phyloP scores from a whole-genome alignment of 768 basidiomycete species.

The Boletus pseudopeckii region DNA sequence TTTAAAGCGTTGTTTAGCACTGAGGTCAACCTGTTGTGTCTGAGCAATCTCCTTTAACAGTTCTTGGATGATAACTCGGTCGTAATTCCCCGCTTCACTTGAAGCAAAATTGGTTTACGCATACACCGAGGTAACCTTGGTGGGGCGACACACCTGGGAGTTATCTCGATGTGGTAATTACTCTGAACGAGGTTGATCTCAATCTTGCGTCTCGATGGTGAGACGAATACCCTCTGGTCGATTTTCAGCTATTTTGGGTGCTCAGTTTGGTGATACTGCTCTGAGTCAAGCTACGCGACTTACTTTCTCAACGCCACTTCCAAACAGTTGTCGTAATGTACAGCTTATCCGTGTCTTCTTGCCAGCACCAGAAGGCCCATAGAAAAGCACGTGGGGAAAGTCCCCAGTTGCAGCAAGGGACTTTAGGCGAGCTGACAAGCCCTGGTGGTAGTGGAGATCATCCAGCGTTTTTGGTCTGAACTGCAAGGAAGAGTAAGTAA shows the following conservation, averaged over 20 bases:
- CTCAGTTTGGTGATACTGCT: neutral
- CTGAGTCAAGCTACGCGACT: constrained; percentile 11
- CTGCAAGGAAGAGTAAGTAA: constrained; percentile 37
- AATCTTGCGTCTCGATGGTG: constrained; percentile 89
- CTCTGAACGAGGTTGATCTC: constrained; percentile 97
- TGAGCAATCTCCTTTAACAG: constrained; percentile 97
- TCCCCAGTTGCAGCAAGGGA: constrained; percentile 86
- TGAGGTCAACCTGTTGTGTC: constrained; percentile 96
- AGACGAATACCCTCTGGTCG: constrained; percentile 93
- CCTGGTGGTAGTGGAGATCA: constrained; percentile 83
- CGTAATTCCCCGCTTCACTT: constrained; percentile 95
- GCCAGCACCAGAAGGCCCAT: constrained; percentile 94
- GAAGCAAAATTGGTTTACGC: constrained; percentile 1
- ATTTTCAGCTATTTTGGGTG: constrained; percentile 77
- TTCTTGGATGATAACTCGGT: constrained; percentile 94
- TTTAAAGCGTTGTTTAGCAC: constrained; percentile 95
- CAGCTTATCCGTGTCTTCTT: constrained; percentile 97
- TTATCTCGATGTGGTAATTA: constrained; percentile 97
- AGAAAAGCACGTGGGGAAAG: constrained; percentile 97
- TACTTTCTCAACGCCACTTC: constrained; percentile 90
- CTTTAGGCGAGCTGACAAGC: constrained; percentile 73
- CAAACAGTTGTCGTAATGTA: constrained; percentile 85
- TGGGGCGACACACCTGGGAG: constrained; percentile 68
- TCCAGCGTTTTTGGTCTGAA: constrained; percentile 83
- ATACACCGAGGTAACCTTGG: neutral